Base-by-base conservation (phyloP, 1,284 basidiomycete genomes). In the Ustilago shanxiensis region DNA sequence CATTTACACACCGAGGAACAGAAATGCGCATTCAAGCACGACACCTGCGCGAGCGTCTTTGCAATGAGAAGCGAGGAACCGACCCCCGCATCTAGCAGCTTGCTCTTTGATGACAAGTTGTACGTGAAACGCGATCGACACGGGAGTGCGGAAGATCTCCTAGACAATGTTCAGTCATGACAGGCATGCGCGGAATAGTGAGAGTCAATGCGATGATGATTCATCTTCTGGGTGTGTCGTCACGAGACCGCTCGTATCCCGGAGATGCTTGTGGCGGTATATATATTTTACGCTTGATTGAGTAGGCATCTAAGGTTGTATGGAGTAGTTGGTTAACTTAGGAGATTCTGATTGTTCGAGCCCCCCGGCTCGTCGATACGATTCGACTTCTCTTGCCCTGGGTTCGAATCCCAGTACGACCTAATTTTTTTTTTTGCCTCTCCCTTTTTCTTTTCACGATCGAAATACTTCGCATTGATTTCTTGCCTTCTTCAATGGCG, bases 361-460 rank as follows among this genome's bases (percentile, higher is more conserved):
- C 26, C 35, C 24, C 33, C 47, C 18, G 18, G 4, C 11, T 9
- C 37, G 18, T n/a, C 16, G 41, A 45, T 60, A 65, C 55, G 60
- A 58, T 61, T 70, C 55, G 66, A 66, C 37, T 75, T 75, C 72
- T 75, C 72, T 75, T 75, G 72, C 72, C 72, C 72, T 75, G 72
- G 72, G 72, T 75, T 75, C 72, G 72, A 75, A 71, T 75, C 72
- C 72, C 72, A 75, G 72, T 75, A 71, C 67, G 72, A 75, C 72
- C 66, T 74, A 9, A 20, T 20, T 44, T 44, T 44, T 9, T 44
- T 39, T 39, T 16, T 39, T 39, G 10, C 37, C 16, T 39, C 18
- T 14, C 18, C 16, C 16, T 13, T 18, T 14, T 14, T 10, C 18
- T 14, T 14, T 39, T 5, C 10, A n/a, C n/a, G n/a, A n/a, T n/a